These are phyloP conservation scores for Ochetophila trinervis DNA, from an alignment of 306 rosid genomes.

Conservation along the genomic window DNA sequence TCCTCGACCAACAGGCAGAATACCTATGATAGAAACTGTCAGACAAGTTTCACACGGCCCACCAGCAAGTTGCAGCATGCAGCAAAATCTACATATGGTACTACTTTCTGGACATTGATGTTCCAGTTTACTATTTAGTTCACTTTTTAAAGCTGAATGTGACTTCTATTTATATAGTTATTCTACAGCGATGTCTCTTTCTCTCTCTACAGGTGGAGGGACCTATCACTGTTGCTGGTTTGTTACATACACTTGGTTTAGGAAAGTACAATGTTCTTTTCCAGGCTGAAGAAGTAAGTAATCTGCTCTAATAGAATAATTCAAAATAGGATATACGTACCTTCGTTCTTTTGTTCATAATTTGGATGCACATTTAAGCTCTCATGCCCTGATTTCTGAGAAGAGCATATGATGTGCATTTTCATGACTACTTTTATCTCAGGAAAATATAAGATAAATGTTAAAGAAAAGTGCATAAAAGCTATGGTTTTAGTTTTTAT, in stretches of 20 bases:
- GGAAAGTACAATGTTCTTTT: constrained; percentile 50
- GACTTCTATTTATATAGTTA: not conserved
- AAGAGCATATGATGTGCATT: not conserved
- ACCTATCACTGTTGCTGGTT: constrained; percentile 42
- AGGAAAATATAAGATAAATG: not conserved
- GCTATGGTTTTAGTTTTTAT: no score
- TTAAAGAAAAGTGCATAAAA: no score
- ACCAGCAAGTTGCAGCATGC: constrained; percentile 29
- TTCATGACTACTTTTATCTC: not conserved
- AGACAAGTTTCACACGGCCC: constrained; percentile 28
- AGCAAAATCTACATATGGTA: constrained; percentile 35
- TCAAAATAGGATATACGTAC: not conserved
- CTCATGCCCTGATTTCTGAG: not conserved
- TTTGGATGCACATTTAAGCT: not conserved
- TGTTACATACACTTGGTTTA: constrained; percentile 57
- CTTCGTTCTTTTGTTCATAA: constrained; percentile 1
- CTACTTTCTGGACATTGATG: constrained; percentile 12
- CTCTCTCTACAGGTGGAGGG: constrained; percentile 33
- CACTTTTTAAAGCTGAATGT: not conserved
- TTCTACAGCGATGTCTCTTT: not conserved
- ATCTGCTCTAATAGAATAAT: not conserved
- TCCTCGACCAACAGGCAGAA: constrained; percentile 31
- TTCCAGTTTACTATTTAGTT: not conserved
- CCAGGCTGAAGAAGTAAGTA: constrained; percentile 65
- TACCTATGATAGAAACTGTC: constrained; percentile 26